Base-by-base conservation (phyloP, 345 rosid genomes). In the Luvunga scandens region DNA sequence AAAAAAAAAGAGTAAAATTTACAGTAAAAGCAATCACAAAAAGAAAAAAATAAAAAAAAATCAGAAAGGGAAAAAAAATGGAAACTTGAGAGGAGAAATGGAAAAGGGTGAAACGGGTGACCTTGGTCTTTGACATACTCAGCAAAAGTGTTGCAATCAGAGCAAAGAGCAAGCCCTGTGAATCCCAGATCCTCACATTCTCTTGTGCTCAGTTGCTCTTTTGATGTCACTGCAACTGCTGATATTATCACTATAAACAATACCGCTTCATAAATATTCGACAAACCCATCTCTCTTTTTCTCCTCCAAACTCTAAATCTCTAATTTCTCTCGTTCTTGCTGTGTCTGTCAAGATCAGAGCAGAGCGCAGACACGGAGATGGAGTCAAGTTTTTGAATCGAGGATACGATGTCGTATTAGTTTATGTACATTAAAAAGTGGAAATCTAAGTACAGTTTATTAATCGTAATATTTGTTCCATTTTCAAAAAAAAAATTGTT, bases 71-170 rank as follows among this genome's bases (percentile, higher is more conserved):
- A 36, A 28, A 27, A 63, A 19, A 61, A 19, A 60, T n/a, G 9
- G 38, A 4, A 50, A 27, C 34, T 31, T 45, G 57, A 33, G 27
- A 31, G n/a, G 28, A 75, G 18, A 76, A 30, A 28, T 38, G 42
- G 71, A 70, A 24, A n/a, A 50, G 39, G 75, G 64, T 38, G 24
- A 69, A 69, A 80, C 59, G 22, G 61, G 50, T 28, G 24, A 92
- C 99, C 99, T 90, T 89, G 87, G 72, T 94, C 88, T 87, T 93
- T 95, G 79, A 95, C 95, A 80, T 92, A 95, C 84, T 95, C 98
- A 31, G 93, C 83, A 53, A 93, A 86, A 31, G 98, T 84, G 79
- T 84, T 87, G 81, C 99, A 95, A 85, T 96, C 98, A 75, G 98
- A 96, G 83, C 99, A 96, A 70, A 96, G 94, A 72, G 99, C 99